Evolutionary conservation across 163 green algal genomes (phyloP).

Genomic region (Scenedesmus sp.): DNA sequence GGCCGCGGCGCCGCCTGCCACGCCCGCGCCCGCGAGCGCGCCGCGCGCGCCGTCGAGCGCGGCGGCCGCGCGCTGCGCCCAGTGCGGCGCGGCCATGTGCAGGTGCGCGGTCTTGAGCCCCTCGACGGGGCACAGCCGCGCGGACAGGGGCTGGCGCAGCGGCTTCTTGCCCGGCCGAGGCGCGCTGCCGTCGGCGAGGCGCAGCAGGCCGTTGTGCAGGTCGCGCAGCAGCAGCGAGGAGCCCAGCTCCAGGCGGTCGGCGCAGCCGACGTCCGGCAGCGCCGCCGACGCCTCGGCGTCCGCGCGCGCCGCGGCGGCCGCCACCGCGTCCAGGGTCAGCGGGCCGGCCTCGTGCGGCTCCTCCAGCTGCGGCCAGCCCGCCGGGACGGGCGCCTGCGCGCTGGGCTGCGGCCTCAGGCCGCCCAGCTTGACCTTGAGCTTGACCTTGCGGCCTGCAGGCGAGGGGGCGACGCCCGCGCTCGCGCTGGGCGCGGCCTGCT

Average conservation of each 20-base stretch:
- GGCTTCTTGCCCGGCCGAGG: conserved; percentile 32
- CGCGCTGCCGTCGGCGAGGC: conserved; percentile 17
- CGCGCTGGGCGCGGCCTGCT: conserved; percentile 2
- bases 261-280: not conserved
- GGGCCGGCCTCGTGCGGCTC: conserved; percentile 2
- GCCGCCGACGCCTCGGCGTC: not conserved
- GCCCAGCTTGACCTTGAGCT: conserved; percentile 30
- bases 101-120: not conserved
- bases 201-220: conserved; percentile 28
- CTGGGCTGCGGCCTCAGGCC: not conserved
- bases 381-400: not conserved
- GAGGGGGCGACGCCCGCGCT: conserved; percentile 5
- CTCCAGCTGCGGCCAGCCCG: not conserved
- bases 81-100: conserved; percentile 25
- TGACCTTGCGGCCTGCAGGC: conserved; percentile 4
- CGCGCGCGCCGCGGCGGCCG: not conserved
- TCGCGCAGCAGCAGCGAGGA: conserved; percentile 44
- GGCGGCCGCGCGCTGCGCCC: conserved; percentile 14
- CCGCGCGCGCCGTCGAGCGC: too few species aligned
- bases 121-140: conserved; percentile 21
- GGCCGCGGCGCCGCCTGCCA: conserved; percentile 1
- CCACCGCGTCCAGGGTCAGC: not conserved
- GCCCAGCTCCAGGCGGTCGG: not conserved
- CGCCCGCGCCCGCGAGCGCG: not conserved
- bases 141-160: conserved; percentile 9